These are phyloP conservation scores for Juncus inflexus DNA, from an alignment of 176 grass and related monocot species.

Conservation along the genomic window DNA sequence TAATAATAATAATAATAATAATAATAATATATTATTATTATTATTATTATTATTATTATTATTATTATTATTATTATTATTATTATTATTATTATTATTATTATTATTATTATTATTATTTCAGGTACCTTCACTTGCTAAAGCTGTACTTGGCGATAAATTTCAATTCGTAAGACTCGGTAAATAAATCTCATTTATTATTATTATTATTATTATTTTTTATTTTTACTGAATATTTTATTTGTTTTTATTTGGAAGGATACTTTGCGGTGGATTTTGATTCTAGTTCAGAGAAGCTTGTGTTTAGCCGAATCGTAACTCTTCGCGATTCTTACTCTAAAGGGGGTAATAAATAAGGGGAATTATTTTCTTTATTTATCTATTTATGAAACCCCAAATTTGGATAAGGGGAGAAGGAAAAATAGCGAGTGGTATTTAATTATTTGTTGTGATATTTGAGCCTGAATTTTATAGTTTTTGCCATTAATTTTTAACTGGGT, in stretches of 20 bases:
- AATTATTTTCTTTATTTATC: not conserved
- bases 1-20: conserved; percentile 21
- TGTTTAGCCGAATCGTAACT: conserved; percentile 86
- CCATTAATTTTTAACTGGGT: too few species aligned
- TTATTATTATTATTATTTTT: conserved; percentile 4
- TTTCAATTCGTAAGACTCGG: conserved; percentile 97
- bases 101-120: too few species aligned
- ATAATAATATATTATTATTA: too few species aligned
- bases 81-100: too few species aligned
- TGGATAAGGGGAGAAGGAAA: conserved; percentile 1
- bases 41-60: too few species aligned
- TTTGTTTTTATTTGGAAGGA: conserved; percentile 36
- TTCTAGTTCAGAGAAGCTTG: conserved; percentile 49
- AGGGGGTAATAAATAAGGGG: conserved; percentile 24
- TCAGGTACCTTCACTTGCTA: conserved; percentile 51
- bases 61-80: too few species aligned
- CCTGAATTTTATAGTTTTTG: too few species aligned
- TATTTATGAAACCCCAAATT: not conserved
- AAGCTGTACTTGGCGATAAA: conserved; percentile 56
- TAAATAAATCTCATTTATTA: conserved; percentile 17
- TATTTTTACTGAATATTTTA: not conserved
- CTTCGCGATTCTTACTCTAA: conserved; percentile 83
- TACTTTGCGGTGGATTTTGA: conserved; percentile 82
- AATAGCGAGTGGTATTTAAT: conserved; percentile 2
- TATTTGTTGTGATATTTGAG: too few species aligned